Conservation (phyloP, 2,329 filamentous ascomycete species). For the Colletotrichum viniferum region DNA sequence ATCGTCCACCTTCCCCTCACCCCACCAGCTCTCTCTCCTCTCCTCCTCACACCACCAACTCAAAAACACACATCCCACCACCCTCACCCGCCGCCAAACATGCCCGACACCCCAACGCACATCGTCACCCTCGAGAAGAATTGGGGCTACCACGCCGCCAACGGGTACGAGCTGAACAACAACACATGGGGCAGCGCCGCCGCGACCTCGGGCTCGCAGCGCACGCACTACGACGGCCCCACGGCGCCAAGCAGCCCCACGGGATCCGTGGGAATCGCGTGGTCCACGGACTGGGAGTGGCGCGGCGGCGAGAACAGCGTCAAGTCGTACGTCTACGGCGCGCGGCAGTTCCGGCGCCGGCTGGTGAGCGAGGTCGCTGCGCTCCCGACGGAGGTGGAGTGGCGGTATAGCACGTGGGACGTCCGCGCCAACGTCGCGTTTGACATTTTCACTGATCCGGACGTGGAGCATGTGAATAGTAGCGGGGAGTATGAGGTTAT, state of each 20-base stretch:
- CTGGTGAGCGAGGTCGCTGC: conserved; percentile 35
- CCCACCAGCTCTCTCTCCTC: not conserved
- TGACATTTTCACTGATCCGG: conserved; percentile 61
- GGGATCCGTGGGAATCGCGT: conserved; percentile 33
- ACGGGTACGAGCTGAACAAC: conserved; percentile 41
- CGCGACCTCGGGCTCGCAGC: conserved; percentile 42
- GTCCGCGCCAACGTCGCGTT: conserved; percentile 65
- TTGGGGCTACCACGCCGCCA: conserved; percentile 32
- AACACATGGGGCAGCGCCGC: conserved; percentile 46
- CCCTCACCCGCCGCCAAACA: not conserved
- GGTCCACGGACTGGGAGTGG: conserved; percentile 48
- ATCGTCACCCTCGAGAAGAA: conserved; percentile 28
- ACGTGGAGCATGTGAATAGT: conserved; percentile 31
- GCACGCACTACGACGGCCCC: conserved; percentile 42
- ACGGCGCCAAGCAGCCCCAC: conserved; percentile 30
- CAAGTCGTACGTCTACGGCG: conserved; percentile 49
- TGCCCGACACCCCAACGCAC: conserved; percentile 24
- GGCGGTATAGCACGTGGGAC: conserved; percentile 50
- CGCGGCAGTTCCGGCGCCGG: conserved; percentile 33
- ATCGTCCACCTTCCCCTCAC: not conserved
- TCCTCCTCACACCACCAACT: not conserved
- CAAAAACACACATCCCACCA: not conserved
- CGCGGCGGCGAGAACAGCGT: conserved; percentile 39
- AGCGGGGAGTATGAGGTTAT: conserved; percentile 65
- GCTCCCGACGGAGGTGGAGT: conserved; percentile 38